A percentile compares a stretch with the other conserved stretches of the same genome.
phyloP scores from a whole-genome alignment of 2,329 filamentous ascomycete species.

The Aspergillus chevalieri region DNA sequence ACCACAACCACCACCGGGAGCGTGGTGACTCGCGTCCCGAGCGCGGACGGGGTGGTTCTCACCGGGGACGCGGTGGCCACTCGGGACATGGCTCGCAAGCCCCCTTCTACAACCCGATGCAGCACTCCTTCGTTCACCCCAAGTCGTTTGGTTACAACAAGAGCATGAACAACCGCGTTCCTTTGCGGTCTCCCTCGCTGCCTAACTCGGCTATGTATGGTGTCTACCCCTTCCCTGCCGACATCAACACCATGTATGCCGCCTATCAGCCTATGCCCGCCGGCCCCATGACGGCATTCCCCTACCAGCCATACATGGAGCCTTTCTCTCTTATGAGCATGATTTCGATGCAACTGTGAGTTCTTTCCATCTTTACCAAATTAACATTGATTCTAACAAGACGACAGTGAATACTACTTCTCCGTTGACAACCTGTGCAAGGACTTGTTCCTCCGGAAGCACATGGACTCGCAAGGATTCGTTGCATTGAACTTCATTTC shows the following conservation, averaged over 20 bases:
- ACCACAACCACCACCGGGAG: slow-evolving; percentile 31
- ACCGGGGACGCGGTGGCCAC: slow-evolving; percentile 38
- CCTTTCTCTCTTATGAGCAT: slow-evolving; percentile 51
- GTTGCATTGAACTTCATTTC: slow-evolving; percentile 74
- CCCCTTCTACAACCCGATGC: slow-evolving; percentile 33
- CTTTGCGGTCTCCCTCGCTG: slow-evolving; percentile 57
- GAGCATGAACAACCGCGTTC: slow-evolving; percentile 38
- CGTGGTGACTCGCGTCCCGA: slow-evolving; percentile 23
- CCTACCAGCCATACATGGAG: slow-evolving; percentile 54
- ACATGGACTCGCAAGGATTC: slow-evolving; percentile 95
- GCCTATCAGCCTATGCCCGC: slow-evolving; percentile 51
- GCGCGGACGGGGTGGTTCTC: slow-evolving; percentile 32
- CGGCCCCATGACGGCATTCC: slow-evolving; percentile 50
- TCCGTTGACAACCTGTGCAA: slow-evolving; percentile 93
- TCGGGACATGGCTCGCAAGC: slow-evolving; percentile 30
- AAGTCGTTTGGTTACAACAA: slow-evolving; percentile 39
- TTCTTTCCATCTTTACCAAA: slow-evolving; percentile 6
- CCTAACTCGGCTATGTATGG: slow-evolving; percentile 50
- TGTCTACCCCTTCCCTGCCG: slow-evolving; percentile 37
- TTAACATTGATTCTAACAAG: slow-evolving; percentile 23
- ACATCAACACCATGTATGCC: slow-evolving; percentile 51
- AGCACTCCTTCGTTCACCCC: slow-evolving; percentile 33
- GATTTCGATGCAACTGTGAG: slow-evolving; percentile 56
- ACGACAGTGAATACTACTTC: slow-evolving; percentile 84
- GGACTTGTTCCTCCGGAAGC: slow-evolving; percentile 76